These are phyloP conservation scores for Neurospora hispaniola DNA, from an alignment of 495 filamentous ascomycete genomes.

Conservation along the genomic window DNA sequence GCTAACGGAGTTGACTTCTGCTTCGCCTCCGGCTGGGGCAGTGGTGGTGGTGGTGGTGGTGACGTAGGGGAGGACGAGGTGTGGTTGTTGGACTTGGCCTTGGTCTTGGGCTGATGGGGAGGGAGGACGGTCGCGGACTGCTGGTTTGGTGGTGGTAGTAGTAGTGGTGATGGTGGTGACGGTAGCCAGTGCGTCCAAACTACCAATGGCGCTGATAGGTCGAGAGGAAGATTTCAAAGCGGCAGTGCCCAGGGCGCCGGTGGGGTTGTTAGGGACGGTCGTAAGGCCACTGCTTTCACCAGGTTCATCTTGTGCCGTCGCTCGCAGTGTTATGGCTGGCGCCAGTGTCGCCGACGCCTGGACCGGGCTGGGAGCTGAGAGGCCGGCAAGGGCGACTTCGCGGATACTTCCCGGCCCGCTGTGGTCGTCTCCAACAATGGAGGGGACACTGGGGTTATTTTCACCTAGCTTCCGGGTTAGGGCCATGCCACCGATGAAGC, in stretches of 20 bases:
- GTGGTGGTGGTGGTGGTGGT: background rate
- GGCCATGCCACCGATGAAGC: slow-evolving; percentile 40
- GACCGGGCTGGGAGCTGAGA: slow-evolving; percentile 18
- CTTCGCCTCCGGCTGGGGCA: background rate
- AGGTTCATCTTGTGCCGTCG: background rate
- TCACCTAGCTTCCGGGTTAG: slow-evolving; percentile 24
- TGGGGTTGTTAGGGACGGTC: background rate
- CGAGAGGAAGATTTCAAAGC: slow-evolving; percentile 1
- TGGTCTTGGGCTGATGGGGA: background rate
- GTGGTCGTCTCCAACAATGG: slow-evolving; percentile 18
- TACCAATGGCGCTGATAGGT: slow-evolving; percentile 2
- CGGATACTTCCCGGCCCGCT: slow-evolving; percentile 28
- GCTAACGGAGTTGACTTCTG: slow-evolving; percentile 2
- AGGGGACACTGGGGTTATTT: slow-evolving; percentile 21
- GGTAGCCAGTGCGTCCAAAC: slow-evolving; percentile 1
- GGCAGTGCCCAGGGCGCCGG: background rate
- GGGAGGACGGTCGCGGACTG: background rate
- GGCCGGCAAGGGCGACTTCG: slow-evolving; percentile 42
- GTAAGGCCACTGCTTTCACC: slow-evolving; percentile 9
- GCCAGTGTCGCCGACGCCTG: background rate
- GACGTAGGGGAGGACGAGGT: background rate
- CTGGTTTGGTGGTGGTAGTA: background rate
- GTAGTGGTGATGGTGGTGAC: background rate
- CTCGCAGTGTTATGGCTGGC: background rate
- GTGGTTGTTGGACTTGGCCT: background rate